Base-by-base conservation (phyloP, 1,284 basidiomycete genomes). In the Rhodotorula sp. region DNA sequence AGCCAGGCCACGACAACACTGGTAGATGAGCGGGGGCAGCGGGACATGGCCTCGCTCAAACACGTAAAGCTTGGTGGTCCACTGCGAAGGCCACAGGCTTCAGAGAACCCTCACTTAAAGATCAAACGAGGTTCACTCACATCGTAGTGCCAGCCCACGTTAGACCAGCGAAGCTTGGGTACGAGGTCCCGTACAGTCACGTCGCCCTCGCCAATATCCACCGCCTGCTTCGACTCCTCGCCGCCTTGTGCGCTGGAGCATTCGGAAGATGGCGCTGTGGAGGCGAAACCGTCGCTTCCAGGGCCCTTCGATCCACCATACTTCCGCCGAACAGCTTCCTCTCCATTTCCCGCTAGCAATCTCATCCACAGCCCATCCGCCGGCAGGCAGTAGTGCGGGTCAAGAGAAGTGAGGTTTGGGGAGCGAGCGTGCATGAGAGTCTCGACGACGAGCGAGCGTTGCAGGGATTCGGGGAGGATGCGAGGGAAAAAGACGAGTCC, bases 1-100 rank as follows among this genome's bases (percentile, higher is more conserved):
- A 0, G 92, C 89, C 2, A 87, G 87, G 1, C 81, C 77, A 60
- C 82, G 84, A 77, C 92, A 94, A 1, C 90, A 76, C 7, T 82
- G 76, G 31, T 83, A 81, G 20, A 94, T 77, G 13, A 82, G 81
- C 1, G 80, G 72, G 56, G 88, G 85, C 59, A 94, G 87, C 0
- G 83, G 82, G 0, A 86, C 87, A 64, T 85, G 87, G 1, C 85
- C 85, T 73, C 83, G 86, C 0, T 85, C 84, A 73, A 94, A 93
- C 77, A 94, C 91, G 77, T 96, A 96, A 67, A 89, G 87, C 77
- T 95, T 96, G 34, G 87, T 89, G 1, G 90, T 89, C 92, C 92
- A 95, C 81, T 95, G 87, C 4, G 1, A 5, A 24, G 5, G 30
- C 11, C 10, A 46, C 9, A 20, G 37, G 2, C 22, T 24, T 48